Evolutionary conservation across 495 filamentous ascomycete genomes (phyloP), one percentile per base, ranked within the genome.

Genomic region (Neurospora africana): DNA sequence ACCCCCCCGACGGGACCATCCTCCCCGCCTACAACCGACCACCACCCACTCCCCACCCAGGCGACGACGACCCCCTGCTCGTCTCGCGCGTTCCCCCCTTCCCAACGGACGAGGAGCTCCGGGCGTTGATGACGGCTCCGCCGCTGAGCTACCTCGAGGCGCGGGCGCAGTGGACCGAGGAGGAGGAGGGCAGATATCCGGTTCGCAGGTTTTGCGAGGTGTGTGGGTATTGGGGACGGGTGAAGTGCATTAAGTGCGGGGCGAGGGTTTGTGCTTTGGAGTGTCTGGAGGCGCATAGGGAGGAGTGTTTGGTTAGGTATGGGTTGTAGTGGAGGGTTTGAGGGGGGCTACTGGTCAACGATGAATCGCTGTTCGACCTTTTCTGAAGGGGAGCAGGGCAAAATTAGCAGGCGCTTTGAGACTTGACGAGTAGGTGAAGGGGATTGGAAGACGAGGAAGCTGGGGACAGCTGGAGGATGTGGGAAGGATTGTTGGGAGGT

Each of bases 201-300:
- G 82, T 85, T 69, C 84, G 93, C 69, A 78, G 79, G 35, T 97
- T 97, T 77, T 97, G 94, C 82, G 92, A 91, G 77, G 90, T 94
- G 69, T 97, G 94, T 81, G 94, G 94, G 38, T 97, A 95, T 80
- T 97, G 94, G 94, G 94, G 94, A 2, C 86, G 91, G 74, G 91
- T 93, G 37, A 88, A 87, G 80, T 97, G 94, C 80, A 88, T 91
- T 83, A 94, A 89, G 81, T 97, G 94, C 82, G 93, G 93, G 41
- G 84, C 86, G 70, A 81, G 92, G 74, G 91, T 91, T 13, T 97
- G 94, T 81, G 92, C 92, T 74, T 79, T 97, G 70, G 90, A 91
- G 73, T 97, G 94, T 79, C 87, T 94, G 74, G 87, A 88, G 74
- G 83, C 87, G 58, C 94, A 97, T 84, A 88, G 91, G 76, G 91